Conservation (phyloP, 768 basidiomycete genomes). For the Suillus bovinus region DNA sequence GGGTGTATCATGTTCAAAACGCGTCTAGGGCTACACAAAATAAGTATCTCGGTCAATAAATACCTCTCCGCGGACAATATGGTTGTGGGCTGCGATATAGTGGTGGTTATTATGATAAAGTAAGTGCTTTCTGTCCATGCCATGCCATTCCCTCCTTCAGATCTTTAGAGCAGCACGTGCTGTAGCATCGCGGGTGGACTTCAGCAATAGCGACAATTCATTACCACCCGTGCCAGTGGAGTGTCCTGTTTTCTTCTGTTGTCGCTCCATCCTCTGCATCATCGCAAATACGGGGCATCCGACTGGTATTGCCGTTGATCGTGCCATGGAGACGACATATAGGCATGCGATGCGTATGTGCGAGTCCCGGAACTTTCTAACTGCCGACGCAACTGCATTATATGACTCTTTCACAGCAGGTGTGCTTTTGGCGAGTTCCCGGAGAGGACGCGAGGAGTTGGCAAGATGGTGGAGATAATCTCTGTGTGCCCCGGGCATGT, state of each 20-base stretch:
- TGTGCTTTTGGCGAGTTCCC: constrained; percentile 57
- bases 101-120: constrained; percentile 13
- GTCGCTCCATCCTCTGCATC: constrained; percentile 48
- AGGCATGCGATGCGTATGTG: constrained; percentile 90
- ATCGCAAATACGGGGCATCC: constrained; percentile 58
- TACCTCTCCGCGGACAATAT: no score
- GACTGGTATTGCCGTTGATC: constrained; percentile 48
- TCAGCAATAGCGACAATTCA: constrained; percentile 76
- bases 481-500: constrained; percentile 94
- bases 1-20: constrained; percentile 19
- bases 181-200: constrained; percentile 90
- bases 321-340: constrained; percentile 86
- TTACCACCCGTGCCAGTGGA: constrained; percentile 91
- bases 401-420: constrained; percentile 72
- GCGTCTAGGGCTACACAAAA: constrained; percentile 27
- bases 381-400: constrained; percentile 71
- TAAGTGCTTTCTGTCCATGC: not conserved
- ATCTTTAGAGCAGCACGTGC: constrained; percentile 54
- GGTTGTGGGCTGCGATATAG: not conserved
- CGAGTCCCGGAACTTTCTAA: constrained; percentile 81
- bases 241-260: constrained; percentile 46
- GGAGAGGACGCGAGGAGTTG: constrained; percentile 56
- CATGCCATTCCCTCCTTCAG: constrained; percentile 20
- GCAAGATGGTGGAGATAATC: constrained; percentile 76
- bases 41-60: constrained; percentile 24